These are phyloP conservation scores for Mucor saturninus DNA, from an alignment of 371 early-diverging fungal species.

Conservation along the genomic window DNA sequence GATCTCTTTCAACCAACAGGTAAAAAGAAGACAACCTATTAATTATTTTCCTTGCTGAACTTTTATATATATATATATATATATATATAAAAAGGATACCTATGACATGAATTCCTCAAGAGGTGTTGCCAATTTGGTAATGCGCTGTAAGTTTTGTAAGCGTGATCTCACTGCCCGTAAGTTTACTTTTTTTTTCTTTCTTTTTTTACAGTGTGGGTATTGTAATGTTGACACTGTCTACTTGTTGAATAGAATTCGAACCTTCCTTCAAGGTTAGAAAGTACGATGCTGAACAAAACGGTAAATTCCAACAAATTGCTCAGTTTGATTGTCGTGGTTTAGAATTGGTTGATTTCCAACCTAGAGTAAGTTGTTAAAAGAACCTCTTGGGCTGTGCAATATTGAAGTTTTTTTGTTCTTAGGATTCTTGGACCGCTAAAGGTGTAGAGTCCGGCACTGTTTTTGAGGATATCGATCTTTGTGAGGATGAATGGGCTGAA, in stretches of 20 bases:
- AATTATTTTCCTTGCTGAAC: not conserved
- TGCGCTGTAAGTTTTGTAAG: constrained; percentile 94
- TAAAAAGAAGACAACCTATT: constrained; percentile 22
- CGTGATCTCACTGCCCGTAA: constrained; percentile 76
- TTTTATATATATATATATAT: too few species aligned
- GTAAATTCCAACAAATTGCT: constrained; percentile 67
- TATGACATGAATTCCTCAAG: constrained; percentile 61
- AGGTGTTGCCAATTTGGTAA: constrained; percentile 87
- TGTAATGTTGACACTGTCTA: too few species aligned
- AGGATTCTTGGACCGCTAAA: constrained; percentile 76
- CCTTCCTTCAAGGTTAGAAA: constrained; percentile 57
- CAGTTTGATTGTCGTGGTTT: constrained; percentile 87
- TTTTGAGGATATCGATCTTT: constrained; percentile 84
- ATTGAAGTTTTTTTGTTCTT: constrained; percentile 3
- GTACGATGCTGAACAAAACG: constrained; percentile 66
- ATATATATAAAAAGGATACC: not conserved
- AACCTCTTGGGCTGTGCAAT: not conserved
- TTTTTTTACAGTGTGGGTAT: not conserved
- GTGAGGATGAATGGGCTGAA: constrained; percentile 87
- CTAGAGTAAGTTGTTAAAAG: constrained; percentile 56
- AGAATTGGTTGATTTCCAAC: constrained; percentile 82
- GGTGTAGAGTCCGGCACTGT: constrained; percentile 73
- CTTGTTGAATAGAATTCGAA: constrained; percentile 53
- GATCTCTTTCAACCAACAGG: constrained; percentile 75
- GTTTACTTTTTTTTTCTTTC: not conserved